phyloP scores from a whole-genome alignment of 2,329 filamentous ascomycete genomes.

The Cercospora nicotianae region DNA sequence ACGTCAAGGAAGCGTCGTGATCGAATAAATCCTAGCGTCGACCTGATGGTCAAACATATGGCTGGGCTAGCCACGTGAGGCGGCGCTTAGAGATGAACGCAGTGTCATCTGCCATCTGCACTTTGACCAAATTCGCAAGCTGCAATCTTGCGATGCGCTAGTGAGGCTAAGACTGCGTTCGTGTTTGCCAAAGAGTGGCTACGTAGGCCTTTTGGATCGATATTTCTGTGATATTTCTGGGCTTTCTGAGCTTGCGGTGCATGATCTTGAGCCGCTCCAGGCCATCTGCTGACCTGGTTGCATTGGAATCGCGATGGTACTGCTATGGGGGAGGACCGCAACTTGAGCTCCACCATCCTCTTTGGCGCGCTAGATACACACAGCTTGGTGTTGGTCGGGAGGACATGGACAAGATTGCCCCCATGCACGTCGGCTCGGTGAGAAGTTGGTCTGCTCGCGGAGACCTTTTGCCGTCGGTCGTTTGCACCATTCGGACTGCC shows the following conservation, averaged over 20 bases:
- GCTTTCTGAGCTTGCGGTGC: not conserved
- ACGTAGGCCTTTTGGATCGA: not conserved
- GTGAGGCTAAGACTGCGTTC: not conserved
- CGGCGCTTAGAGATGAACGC: not conserved
- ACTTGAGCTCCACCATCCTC: not conserved
- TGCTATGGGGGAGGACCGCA: not conserved
- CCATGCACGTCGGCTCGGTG: not conserved
- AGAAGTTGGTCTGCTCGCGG: not conserved
- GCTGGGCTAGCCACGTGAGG: not conserved
- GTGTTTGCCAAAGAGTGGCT: not conserved
- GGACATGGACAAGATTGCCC: not conserved
- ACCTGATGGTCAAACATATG: not conserved
- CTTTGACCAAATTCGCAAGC: not conserved
- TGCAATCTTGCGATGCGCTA: not conserved
- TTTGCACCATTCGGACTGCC: not conserved
- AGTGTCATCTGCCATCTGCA: not conserved
- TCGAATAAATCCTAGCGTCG: not conserved
- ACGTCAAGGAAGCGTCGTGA: not conserved
- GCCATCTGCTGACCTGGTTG: not conserved
- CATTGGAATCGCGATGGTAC: not conserved
- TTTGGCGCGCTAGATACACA: not conserved
- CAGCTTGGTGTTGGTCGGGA: not conserved
- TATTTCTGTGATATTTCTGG: not conserved
- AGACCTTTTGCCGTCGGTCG: not conserved
- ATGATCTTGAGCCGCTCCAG: not conserved